A percentile compares a stretch with the other conserved stretches of the same genome.
These are phyloP conservation scores for Noccaea bulbosa DNA, from an alignment of 345 rosid genomes.

Conservation along the genomic window DNA sequence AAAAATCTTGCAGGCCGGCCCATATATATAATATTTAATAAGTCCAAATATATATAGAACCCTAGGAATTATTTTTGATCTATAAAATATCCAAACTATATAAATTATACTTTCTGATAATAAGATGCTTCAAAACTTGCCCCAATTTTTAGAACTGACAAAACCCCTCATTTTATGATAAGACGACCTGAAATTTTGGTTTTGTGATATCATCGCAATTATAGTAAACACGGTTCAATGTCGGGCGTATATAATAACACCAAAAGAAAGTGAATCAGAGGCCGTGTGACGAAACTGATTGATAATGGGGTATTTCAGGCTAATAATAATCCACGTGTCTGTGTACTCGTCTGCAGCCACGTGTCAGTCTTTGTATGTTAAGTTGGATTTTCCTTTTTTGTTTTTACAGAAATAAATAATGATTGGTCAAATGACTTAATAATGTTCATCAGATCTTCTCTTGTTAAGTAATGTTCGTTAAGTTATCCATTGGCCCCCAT, in stretches of 20 bases:
- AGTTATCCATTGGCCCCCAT: slow-evolving; percentile 32
- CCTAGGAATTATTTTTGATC: too few relatives aligned
- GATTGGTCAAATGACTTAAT: slow-evolving; percentile 14
- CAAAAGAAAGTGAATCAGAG: slow-evolving; percentile 16
- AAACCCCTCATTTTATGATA: too few relatives aligned
- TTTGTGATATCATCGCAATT: too few relatives aligned
- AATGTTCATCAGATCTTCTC: slow-evolving; percentile 4
- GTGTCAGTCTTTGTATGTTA: slow-evolving; percentile 12
- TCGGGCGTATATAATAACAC: slow-evolving; percentile 14
- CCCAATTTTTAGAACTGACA: too few relatives aligned
- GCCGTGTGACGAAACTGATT: slow-evolving; percentile 34
- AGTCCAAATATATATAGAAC: too few relatives aligned
- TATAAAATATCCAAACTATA: too few relatives aligned
- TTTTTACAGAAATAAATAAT: slow-evolving; percentile 9
- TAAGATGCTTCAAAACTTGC: too few relatives aligned
- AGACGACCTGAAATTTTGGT: too few relatives aligned
- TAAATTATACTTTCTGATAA: too few relatives aligned
- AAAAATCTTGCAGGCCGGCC: too few relatives aligned
- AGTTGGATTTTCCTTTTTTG: not conserved
- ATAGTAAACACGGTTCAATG: not conserved
- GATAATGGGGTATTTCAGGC: slow-evolving; percentile 8
- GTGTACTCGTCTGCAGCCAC: not conserved
- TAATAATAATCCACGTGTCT: slow-evolving; percentile 23
- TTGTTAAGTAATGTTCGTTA: slow-evolving; percentile 25
- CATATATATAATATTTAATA: too few relatives aligned